Conservation (phyloP, 441 rosid species). For the Bruguiera hainesii region DNA sequence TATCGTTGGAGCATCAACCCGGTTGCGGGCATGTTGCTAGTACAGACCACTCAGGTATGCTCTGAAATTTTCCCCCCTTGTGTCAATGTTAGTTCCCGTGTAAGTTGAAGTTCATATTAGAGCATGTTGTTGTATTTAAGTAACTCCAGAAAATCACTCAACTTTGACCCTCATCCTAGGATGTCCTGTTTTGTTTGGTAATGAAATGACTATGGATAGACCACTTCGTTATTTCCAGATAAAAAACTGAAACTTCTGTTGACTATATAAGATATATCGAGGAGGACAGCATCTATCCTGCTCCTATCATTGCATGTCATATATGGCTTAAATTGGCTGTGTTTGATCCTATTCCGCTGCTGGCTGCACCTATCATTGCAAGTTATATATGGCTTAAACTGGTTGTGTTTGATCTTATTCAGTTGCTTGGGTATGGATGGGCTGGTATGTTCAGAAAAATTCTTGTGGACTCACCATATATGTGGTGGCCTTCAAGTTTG, state of each 20-base stretch:
- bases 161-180: too few relatives aligned
- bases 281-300: too few relatives aligned
- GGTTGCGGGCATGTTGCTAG: neutral
- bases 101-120: neutral
- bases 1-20: neutral
- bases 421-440: conserved; percentile 2
- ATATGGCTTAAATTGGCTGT: neutral
- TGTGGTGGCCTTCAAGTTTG: conserved; percentile 8
- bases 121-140: neutral
- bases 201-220: too few relatives aligned
- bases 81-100: neutral
- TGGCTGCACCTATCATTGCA: neutral
- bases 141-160: neutral
- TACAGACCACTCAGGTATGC: neutral
- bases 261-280: too few relatives aligned
- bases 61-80: neutral
- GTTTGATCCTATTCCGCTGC: neutral
- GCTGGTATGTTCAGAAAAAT: neutral
- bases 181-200: too few relatives aligned
- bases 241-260: too few relatives aligned
- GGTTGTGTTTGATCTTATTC: neutral
- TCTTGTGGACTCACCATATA: neutral
- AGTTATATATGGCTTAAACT: neutral
- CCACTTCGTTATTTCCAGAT: too few relatives aligned
- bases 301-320: neutral